Conservation (phyloP, 495 filamentous ascomycete genomes). For the Rusavskia elegans region DNA sequence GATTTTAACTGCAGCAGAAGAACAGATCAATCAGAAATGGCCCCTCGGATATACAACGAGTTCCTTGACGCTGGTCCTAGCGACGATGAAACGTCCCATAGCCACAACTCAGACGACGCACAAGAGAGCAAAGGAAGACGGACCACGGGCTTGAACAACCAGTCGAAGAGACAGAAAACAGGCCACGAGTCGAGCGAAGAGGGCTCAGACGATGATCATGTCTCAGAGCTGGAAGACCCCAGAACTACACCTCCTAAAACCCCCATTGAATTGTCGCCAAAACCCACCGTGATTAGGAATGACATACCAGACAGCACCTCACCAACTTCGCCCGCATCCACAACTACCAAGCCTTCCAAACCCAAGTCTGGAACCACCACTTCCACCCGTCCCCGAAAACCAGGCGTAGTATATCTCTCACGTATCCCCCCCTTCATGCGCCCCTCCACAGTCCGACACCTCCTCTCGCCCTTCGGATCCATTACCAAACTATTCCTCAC, state of each 20-base stretch:
- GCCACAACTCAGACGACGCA: conserved; percentile 54
- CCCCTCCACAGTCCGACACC: conserved; percentile 59
- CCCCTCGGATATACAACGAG: conserved; percentile 54
- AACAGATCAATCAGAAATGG: conserved; percentile 27
- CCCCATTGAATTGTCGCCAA: neutral
- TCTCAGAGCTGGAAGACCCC: neutral
- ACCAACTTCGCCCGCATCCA: neutral
- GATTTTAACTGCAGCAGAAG: no score
- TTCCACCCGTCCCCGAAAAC: conserved; percentile 20
- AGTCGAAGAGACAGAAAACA: conserved; percentile 8
- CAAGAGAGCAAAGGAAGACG: conserved; percentile 24
- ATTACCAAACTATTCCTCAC: conserved; percentile 79
- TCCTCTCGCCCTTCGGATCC: conserved; percentile 61
- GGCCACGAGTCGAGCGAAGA: neutral
- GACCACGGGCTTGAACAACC: neutral
- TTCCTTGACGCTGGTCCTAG: conserved; percentile 53
- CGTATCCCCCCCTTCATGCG: conserved; percentile 92
- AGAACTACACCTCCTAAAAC: neutral
- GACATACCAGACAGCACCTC: neutral
- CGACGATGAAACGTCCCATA: conserved; percentile 43
- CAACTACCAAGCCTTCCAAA: conserved; percentile 13
- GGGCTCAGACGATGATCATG: neutral
- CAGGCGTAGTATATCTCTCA: conserved; percentile 68
- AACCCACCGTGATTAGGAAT: neutral
- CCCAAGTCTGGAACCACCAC: conserved; percentile 13